Evolutionary conservation across 805 yeast genomes (phyloP).

Genomic region (Saturnispora mendoncae): DNA sequence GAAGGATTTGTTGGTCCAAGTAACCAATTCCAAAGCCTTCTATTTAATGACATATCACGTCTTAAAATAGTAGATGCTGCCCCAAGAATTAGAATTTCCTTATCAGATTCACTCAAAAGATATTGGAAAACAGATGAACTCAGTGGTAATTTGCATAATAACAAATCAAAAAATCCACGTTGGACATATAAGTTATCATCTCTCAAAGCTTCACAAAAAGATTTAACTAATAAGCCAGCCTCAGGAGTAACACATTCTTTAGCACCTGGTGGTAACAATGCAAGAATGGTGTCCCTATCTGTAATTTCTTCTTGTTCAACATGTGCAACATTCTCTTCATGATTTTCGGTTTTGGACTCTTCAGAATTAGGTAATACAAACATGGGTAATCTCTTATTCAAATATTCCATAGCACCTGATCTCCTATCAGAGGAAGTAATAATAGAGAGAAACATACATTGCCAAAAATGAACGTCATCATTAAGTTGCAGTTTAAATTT

Average conservation of each 20-base stretch:
- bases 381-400: conserved; percentile 54
- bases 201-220: conserved; percentile 59
- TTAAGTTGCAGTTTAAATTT: conserved; percentile 44
- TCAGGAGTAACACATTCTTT: conserved; percentile 61
- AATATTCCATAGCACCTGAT: conserved; percentile 77
- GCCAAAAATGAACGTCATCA: conserved; percentile 82
- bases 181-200: conserved; percentile 66
- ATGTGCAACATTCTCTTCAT: not conserved
- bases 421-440: conserved; percentile 73
- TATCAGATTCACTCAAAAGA: conserved; percentile 43
- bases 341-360: not conserved
- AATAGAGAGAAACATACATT: conserved; percentile 62
- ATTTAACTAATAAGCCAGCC: conserved; percentile 68
- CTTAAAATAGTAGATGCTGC: conserved; percentile 64
- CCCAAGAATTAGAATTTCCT: conserved; percentile 47
- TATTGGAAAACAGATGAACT: conserved; percentile 47
- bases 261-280: conserved; percentile 33
- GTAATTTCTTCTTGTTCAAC: conserved; percentile 6
- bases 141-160: conserved; percentile 59
- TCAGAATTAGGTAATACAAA: conserved; percentile 24
- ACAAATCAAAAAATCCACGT: conserved; percentile 80
- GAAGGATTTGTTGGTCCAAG: conserved; percentile 60
- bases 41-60: conserved; percentile 88
- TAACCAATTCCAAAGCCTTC: conserved; percentile 91
- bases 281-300: conserved; percentile 20